Evolutionary conservation across 495 filamentous ascomycete species (phyloP).

Genomic region (Lepidopterella palustris): DNA sequence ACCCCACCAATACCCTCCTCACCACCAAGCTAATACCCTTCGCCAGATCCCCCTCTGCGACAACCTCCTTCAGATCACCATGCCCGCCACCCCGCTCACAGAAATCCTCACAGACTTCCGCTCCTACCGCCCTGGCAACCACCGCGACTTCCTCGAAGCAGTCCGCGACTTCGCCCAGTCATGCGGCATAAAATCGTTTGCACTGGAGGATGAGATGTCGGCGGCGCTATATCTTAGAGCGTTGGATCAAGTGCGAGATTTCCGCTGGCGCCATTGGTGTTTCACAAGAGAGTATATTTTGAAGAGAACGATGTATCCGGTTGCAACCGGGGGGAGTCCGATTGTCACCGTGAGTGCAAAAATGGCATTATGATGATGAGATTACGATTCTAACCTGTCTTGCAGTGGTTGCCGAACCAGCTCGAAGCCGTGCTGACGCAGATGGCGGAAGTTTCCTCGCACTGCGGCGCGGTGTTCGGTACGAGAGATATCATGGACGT

Average conservation of each 20-base stretch:
- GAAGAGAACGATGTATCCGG: constrained; percentile 72
- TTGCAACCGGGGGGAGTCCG: constrained; percentile 83
- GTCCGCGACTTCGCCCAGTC: constrained; percentile 52
- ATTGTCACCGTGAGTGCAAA: constrained; percentile 65
- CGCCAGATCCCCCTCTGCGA: constrained; percentile 85
- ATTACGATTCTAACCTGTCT: not conserved
- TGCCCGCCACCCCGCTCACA: constrained; percentile 79
- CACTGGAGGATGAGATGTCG: constrained; percentile 47
- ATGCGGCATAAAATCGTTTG: constrained; percentile 55
- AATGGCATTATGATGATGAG: no score
- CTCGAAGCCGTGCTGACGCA: constrained; percentile 68
- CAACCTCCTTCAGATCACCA: constrained; percentile 68
- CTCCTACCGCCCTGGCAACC: constrained; percentile 74
- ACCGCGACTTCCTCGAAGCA: constrained; percentile 72
- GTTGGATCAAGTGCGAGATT: constrained; percentile 80
- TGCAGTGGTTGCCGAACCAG: constrained; percentile 78
- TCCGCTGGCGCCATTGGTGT: constrained; percentile 90
- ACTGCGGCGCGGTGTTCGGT: constrained; percentile 34
- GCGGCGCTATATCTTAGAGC: constrained; percentile 63
- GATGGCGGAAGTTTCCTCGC: constrained; percentile 54
- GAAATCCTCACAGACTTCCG: constrained; percentile 81
- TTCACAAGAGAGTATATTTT: constrained; percentile 94
- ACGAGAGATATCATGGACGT: constrained; percentile 62
- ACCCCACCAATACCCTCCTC: no score
- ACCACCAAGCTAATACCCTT: no score